These are phyloP conservation scores for Areca catechu DNA, from an alignment of 176 grass and related monocot genomes.

Conservation along the genomic window DNA sequence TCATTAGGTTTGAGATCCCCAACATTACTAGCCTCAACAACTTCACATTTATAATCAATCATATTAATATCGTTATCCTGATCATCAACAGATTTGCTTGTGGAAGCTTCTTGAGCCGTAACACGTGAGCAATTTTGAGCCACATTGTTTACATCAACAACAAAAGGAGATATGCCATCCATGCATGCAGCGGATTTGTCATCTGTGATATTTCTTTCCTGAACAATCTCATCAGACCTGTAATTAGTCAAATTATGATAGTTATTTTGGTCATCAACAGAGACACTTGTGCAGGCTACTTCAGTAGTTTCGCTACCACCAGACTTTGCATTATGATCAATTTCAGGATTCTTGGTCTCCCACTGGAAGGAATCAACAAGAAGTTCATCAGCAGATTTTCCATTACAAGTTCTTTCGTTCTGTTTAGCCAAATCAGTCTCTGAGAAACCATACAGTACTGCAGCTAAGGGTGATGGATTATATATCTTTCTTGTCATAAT, in stretches of 20 bases:
- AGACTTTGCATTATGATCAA: no score
- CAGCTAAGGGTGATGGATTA: conserved; percentile 16
- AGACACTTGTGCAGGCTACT: no score
- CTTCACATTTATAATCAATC: no score
- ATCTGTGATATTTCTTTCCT: no score
- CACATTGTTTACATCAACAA: conserved; percentile 25
- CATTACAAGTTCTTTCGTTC: conserved; percentile 7
- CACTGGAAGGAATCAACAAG: not conserved
- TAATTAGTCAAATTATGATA: no score
- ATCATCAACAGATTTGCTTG: conserved; percentile 31
- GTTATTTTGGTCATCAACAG: no score
- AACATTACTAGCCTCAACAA: conserved; percentile 24
- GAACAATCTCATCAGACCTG: no score
- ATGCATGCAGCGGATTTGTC: conserved; percentile 16
- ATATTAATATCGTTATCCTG: conserved; percentile 22
- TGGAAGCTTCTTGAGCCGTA: conserved; percentile 17
- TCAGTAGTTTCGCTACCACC: no score
- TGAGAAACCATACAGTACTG: conserved; percentile 22
- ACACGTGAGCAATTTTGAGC: conserved; percentile 10
- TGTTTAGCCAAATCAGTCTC: conserved; percentile 20
- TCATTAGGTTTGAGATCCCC: conserved; percentile 19
- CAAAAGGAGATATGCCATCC: conserved; percentile 16
- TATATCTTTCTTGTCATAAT: conserved; percentile 19
- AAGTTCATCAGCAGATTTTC: conserved; percentile 17
- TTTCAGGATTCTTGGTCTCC: no score